Evolutionary conservation across 148 eudicot species (phyloP).

Genomic region (Rhododendron williamsianum): DNA sequence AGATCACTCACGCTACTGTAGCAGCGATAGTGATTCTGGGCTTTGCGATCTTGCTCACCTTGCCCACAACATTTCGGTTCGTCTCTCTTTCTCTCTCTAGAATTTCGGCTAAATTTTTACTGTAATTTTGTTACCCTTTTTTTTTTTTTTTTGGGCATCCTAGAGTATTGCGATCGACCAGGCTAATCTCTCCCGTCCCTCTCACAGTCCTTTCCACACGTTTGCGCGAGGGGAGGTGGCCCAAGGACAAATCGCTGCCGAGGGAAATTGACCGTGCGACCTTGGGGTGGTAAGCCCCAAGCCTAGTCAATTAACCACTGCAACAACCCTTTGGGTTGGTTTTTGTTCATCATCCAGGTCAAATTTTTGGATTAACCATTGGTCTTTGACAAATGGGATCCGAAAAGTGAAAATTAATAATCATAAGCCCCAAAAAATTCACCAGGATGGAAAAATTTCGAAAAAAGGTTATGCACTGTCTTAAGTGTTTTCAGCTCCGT

Average conservation of each 20-base stretch:
- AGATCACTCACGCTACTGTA: conserved; percentile 39
- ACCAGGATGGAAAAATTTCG: background rate
- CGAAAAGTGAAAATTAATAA: background rate
- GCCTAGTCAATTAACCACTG: no score
- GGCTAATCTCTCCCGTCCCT: background rate
- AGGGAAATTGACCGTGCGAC: no score
- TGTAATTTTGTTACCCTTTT: no score
- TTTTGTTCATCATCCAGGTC: background rate
- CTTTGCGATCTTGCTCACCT: conserved; percentile 62
- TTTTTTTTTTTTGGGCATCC: no score
- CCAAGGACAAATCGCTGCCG: no score
- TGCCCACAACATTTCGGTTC: conserved; percentile 68
- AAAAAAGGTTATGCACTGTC: no score
- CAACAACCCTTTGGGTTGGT: background rate
- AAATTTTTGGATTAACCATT: no score
- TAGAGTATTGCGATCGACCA: no score
- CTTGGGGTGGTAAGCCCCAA: no score
- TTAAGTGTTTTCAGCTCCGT: background rate
- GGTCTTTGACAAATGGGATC: background rate
- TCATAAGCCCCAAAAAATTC: background rate
- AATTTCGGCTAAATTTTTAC: background rate
- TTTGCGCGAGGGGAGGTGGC: no score
- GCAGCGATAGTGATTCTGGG: conserved; percentile 79
- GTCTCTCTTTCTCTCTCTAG: conserved; percentile 1
- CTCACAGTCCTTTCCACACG: background rate